Base-by-base conservation (phyloP, 176 grass and related monocot genomes). In the Carex scoparia region DNA sequence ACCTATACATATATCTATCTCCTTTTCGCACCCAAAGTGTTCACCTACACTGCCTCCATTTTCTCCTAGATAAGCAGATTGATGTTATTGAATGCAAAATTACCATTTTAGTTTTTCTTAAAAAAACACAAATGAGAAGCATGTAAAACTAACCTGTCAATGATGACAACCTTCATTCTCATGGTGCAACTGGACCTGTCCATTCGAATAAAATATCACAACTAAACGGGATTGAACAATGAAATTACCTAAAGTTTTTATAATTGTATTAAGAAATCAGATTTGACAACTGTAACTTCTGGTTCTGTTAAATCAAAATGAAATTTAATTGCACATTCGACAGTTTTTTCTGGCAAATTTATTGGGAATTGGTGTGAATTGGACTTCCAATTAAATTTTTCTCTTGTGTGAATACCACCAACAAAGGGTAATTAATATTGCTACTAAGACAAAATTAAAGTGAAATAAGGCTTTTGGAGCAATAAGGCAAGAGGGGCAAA, bases 81-180 rank as follows among this genome's bases (percentile, higher is more conserved):
- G 72, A 28, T 76, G 72, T 77, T 61, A 28, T 42, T 49, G 44
- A 30, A 58, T 81, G 31, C 16, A 60, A 37, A 16, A 42, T 42
- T 42, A 42, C 40, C 23, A 23, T 23, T 23, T 23, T 23, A 23
- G 23, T 23, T 23, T 23, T 23, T 23, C 23, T 23, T 23, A 23
- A 23, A 23, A 23, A 23, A 23, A 23, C 61, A 85, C 46, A 67
- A 42, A 48, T 51, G 65, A 74, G 35, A 72, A 84, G 37, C 66
- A 38, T 19, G 42, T 38, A 81, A 19, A 86, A 80, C 87, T 85
- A 84, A 84, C 96, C 93, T 94, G 76, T 98, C 96, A 77, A 91
- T 95, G 79, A 95, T 88, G 54, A 98, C 93, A 68, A 95, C 93
- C 88, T 95, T 95, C 85, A 90, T 98, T 82, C 86, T 84, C 65